phyloP scores from a whole-genome alignment of 441 rosid species.

The Hura crepitans region DNA sequence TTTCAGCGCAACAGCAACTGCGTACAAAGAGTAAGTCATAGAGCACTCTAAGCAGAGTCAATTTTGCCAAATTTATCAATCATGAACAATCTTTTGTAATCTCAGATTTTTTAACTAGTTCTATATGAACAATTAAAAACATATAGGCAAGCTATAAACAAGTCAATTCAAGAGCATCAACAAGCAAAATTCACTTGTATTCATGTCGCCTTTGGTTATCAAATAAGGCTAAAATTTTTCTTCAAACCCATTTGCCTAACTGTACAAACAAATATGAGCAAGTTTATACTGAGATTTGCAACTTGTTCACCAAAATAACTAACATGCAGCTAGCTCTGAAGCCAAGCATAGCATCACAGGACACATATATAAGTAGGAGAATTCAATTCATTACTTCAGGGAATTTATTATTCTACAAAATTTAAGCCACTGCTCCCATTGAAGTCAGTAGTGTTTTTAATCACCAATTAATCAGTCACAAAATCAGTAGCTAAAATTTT shows the following conservation, averaged over 20 bases:
- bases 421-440: neutral
- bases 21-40: neutral
- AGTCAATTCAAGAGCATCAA: neutral
- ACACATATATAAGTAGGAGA: neutral
- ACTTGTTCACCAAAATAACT: slow-evolving; percentile 1
- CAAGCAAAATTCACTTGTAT: neutral
- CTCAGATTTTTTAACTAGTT: neutral
- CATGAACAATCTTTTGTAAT: neutral
- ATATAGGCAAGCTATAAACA: neutral
- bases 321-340: neutral
- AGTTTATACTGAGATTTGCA: neutral
- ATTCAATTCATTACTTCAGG: neutral
- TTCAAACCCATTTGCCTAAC: neutral
- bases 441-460: neutral
- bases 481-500: neutral
- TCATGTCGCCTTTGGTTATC: neutral
- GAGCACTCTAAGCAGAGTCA: neutral
- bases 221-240: neutral
- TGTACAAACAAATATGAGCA: neutral
- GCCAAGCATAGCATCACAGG: neutral
- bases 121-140: neutral
- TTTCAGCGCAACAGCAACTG: neutral
- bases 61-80: neutral
- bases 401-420: neutral
- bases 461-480: neutral